Evolutionary conservation across 495 filamentous ascomycete species (phyloP), one percentile per base, ranked within the genome.

Genomic region (Penicillium cataractarum): DNA sequence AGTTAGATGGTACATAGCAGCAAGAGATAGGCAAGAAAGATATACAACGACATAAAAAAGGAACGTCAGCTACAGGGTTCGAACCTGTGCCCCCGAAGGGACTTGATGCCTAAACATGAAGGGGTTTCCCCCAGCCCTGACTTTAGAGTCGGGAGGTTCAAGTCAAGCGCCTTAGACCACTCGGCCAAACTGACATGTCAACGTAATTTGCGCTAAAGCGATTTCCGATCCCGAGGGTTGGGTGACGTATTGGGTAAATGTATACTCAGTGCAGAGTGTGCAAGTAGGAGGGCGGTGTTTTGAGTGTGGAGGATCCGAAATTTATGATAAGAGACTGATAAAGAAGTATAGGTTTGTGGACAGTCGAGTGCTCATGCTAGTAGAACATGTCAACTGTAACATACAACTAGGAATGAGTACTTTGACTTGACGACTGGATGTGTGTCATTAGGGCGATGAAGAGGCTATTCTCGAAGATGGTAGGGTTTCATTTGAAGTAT

Each of bases 111-210:
- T 29, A 52, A 52, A 52, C 49, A 32, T 52, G 49, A 46, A 24
- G 42, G 22, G 27, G 12, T 29, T n/a, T 26, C 21, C 19, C 9
- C 44, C 44, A 49, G 6, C 44, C 44, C 44, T 49, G 44, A 49
- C 44, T 27, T 49, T 12, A 5, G 21, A 27, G 13, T 49, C 44
- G 44, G 44, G 49, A 52, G 26, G 49, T 52, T 52, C 49, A 52
- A 52, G 49, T 52, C 49, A 31, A 52, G 49, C 49, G 49, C 49
- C 49, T 52, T 52, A 52, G 49, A 52, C 49, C 49, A 52, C 49
- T 52, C 49, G 49, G 49, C 49, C 49, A 52, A 52, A 52, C 49
- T 52, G 49, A 52, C 49, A 32, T 52, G 21, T 15, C 49, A 52
- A 32, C 8, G 15, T 15, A 39, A 39, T 39, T 39, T 17, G 13